Base-by-base conservation (phyloP, 169 alveolate genomes). In the Babesia gibsoni region DNA sequence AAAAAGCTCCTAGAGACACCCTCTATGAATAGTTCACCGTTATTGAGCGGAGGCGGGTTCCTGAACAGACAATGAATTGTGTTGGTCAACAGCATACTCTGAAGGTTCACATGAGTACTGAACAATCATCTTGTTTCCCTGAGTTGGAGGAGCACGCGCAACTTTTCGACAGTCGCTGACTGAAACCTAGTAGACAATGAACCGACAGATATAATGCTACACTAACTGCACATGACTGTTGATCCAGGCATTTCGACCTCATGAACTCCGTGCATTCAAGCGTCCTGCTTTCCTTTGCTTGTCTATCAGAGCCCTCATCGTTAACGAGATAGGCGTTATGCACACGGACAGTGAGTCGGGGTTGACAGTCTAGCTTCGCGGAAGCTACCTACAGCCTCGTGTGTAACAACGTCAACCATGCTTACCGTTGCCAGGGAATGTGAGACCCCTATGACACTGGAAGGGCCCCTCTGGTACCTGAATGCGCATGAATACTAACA, bases 61-160 rank as follows among this genome's bases (percentile, higher is more conserved):
- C 85, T 77, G 41, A 3, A 41, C 5, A n/a, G 27, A 22, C 1
- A 3, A 3, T 25, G 18, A 37, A 16, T 3, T 0, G 7, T 18
- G 9, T 18, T 10, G 4, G 35, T 10, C 2, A 2, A 3, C 14
- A 22, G 54, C 65, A 6, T 14, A 73, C 85, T 8, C 56, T 23
- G 85, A 29, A 6, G 61, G 81, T 29, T 77, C 85, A 37, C 85
- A 77, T 2, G 85, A 49, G 36, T 67, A 77, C 46, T 67, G 63
- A 12, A 77, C 37, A 14, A 20, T 23, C 39, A 73, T 10, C 6
- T 16, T 39, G 36, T 61, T 33, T 18, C 29, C 23, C 27, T 61
- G 36, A 42, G 42, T 48, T 4, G 27, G 36, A 23, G 30, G 36
- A 30, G 36, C n/a, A 10, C 7, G 49, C 3, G 30, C n/a, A 22